phyloP scores from a whole-genome alignment of 2,329 filamentous ascomycete species.

The Diaporthe destruens region DNA sequence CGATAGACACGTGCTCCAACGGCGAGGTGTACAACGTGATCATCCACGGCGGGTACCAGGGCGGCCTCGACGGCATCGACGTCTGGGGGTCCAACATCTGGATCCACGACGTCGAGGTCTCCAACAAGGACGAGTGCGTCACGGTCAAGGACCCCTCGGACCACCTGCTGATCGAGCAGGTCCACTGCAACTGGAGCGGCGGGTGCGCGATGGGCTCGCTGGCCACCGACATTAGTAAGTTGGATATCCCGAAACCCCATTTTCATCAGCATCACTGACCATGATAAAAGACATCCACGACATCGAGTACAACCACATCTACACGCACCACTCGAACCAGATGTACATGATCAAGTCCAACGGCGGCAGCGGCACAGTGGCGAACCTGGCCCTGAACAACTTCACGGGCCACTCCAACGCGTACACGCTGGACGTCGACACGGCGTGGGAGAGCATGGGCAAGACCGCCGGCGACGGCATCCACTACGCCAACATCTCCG shows the following conservation, averaged over 20 bases:
- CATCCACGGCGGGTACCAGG: conserved; percentile 63
- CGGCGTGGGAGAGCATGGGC: conserved; percentile 57
- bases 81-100: conserved; percentile 66
- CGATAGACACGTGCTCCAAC: conserved; percentile 53
- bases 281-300: conserved; percentile 57
- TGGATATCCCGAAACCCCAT: neutral
- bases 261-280: neutral
- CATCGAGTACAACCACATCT: conserved; percentile 68
- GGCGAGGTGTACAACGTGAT: conserved; percentile 68
- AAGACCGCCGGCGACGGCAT: conserved; percentile 61
- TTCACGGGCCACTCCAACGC: conserved; percentile 72
- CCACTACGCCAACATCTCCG: conserved; percentile 63
- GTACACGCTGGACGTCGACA: conserved; percentile 68
- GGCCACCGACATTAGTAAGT: conserved; percentile 54
- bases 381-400: conserved; percentile 65
- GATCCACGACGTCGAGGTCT: conserved; percentile 71
- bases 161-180: conserved; percentile 69
- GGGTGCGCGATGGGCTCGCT: conserved; percentile 66
- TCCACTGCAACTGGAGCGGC: conserved; percentile 73
- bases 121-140: conserved; percentile 69
- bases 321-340: conserved; percentile 71
- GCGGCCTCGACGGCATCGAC: conserved; percentile 68
- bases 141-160: conserved; percentile 57
- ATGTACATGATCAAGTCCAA: conserved; percentile 75
- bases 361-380: conserved; percentile 66